Conservation (phyloP, 345 rosid species). For the Lumnitzera littorea region DNA sequence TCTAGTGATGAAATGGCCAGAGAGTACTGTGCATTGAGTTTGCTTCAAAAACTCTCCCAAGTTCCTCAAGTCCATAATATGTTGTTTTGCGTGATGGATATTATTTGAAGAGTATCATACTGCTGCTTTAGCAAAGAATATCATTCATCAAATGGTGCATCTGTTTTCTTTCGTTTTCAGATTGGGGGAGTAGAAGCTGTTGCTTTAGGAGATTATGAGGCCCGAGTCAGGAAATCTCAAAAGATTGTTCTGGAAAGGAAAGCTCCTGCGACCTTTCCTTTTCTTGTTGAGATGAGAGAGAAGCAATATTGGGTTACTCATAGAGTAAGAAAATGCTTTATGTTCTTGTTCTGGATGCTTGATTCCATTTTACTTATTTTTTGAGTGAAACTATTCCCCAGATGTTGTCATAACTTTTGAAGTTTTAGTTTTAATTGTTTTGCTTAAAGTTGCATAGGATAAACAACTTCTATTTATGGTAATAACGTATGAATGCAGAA, state of each 20-base stretch:
- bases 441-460: too few species aligned
- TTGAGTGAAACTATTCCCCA: not conserved
- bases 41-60: too few species aligned
- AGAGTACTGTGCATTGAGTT: too few species aligned
- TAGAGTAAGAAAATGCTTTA: conserved; percentile 23
- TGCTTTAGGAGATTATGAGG: conserved; percentile 67
- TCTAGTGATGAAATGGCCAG: too few species aligned
- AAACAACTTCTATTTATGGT: not conserved
- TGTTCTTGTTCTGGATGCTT: not conserved
- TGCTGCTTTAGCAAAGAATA: not conserved
- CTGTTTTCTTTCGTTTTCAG: conserved; percentile 21
- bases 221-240: conserved; percentile 44
- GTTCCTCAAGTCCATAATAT: too few species aligned
- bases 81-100: too few species aligned
- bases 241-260: conserved; percentile 66
- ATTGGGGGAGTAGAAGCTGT: conserved; percentile 59
- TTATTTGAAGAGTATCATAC: not conserved
- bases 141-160: not conserved
- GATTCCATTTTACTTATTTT: not conserved
- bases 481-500: too few species aligned
- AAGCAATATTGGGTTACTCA: conserved; percentile 56
- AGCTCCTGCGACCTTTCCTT: conserved; percentile 63
- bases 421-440: too few species aligned
- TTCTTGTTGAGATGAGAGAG: conserved; percentile 64
- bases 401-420: not conserved